These are phyloP conservation scores for Plantago elongata DNA, from an alignment of 257 asterid genomes.

Conservation along the genomic window DNA sequence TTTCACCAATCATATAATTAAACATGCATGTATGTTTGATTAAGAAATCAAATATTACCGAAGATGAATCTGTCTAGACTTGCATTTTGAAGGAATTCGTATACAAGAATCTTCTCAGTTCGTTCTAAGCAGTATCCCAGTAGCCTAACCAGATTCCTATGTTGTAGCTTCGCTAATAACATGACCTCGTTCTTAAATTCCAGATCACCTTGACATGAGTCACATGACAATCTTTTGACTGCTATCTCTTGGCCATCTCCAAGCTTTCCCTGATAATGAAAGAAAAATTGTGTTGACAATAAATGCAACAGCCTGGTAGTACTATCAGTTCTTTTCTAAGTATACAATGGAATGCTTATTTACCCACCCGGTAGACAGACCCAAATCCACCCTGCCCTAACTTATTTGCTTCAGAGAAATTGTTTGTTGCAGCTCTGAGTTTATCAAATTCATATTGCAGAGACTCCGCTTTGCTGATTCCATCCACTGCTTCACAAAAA, in stretches of 20 bases:
- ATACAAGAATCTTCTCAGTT: conserved; percentile 11
- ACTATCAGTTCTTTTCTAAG: neutral
- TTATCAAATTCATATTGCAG: conserved; percentile 21
- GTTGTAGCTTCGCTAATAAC: conserved; percentile 12
- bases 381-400: conserved; percentile 35
- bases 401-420: conserved; percentile 24
- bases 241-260: conserved; percentile 9
- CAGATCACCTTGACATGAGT: conserved; percentile 12
- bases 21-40: neutral
- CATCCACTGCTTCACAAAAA: conserved; percentile 10
- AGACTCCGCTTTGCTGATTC: conserved; percentile 13
- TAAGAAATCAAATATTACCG: neutral
- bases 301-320: neutral
- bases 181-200: conserved; percentile 12
- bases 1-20: neutral
- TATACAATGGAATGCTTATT: neutral
- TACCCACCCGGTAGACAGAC: conserved; percentile 31
- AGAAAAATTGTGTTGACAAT: neutral
- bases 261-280: conserved; percentile 7
- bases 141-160: conserved; percentile 12
- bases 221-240: conserved; percentile 8
- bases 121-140: neutral
- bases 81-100: conserved; percentile 6
- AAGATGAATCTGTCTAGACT: conserved; percentile 14
- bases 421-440: conserved; percentile 24